Conservation (phyloP, 1,139 yeast genomes). For the Pichia terricola region DNA sequence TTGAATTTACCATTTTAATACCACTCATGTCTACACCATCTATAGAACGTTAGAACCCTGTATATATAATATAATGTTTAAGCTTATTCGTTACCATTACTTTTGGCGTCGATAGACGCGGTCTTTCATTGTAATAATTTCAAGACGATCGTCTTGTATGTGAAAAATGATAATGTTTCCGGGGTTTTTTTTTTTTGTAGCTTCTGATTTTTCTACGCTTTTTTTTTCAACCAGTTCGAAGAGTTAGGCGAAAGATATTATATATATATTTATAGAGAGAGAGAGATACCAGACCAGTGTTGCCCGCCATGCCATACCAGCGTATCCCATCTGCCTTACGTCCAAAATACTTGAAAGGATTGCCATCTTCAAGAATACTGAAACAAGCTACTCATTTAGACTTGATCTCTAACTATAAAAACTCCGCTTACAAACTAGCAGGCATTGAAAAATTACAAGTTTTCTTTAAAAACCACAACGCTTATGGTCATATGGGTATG, state of each 20-base stretch:
- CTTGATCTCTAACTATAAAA: constrained; percentile 33
- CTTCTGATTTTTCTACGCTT: too few species aligned
- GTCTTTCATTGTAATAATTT: too few species aligned
- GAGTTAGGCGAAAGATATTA: too few species aligned
- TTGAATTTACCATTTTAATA: not conserved
- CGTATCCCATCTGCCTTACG: constrained; percentile 13
- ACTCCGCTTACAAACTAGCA: constrained; percentile 35
- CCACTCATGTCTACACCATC: not conserved
- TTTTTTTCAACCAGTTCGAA: too few species aligned
- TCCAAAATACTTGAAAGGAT: constrained; percentile 21
- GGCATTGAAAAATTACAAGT: constrained; percentile 31
- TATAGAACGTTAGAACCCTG: not conserved
- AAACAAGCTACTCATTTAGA: constrained; percentile 35
- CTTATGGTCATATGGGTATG: constrained; percentile 44
- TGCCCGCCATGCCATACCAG: constrained; percentile 18
- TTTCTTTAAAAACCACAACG: constrained; percentile 35
- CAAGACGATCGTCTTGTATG: too few species aligned
- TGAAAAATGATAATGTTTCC: too few species aligned
- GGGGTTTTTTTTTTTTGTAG: too few species aligned
- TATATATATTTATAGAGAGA: too few species aligned
- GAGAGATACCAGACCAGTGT: too few species aligned
- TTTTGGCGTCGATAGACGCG: too few species aligned
- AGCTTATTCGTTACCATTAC: not conserved
- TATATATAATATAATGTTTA: not conserved
- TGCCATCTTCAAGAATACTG: constrained; percentile 24